Conservation (phyloP, 1,284 basidiomycete genomes). For the Cryptococcus sp. region DNA sequence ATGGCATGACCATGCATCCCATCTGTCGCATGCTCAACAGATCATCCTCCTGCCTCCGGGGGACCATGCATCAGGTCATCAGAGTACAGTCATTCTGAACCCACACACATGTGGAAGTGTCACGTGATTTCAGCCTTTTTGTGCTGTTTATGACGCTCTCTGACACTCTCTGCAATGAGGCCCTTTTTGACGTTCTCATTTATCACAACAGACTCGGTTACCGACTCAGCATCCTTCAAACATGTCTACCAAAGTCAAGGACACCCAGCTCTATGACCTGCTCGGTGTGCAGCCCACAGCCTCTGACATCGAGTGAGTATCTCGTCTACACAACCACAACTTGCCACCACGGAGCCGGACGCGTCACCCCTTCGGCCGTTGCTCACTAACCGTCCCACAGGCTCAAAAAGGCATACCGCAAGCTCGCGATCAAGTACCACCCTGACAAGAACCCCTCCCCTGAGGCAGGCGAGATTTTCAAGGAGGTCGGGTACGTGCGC, state of each 20-base stretch:
- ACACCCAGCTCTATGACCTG: slow-evolving; percentile 49
- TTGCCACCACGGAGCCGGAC: background rate
- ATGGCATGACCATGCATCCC: no score
- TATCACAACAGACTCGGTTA: background rate
- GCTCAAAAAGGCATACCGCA: slow-evolving; percentile 93
- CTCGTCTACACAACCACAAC: background rate
- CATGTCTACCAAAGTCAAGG: slow-evolving; percentile 33
- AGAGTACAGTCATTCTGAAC: no score
- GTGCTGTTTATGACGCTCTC: background rate
- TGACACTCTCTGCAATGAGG: background rate
- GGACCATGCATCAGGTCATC: no score
- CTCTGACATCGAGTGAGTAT: slow-evolving; percentile 45
- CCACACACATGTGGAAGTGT: no score
- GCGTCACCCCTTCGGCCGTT: background rate
- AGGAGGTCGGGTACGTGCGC: slow-evolving; percentile 74
- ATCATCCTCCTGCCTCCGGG: no score
- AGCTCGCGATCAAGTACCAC: slow-evolving; percentile 92
- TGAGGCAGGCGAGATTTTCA: slow-evolving; percentile 88
- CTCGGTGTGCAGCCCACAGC: slow-evolving; percentile 46
- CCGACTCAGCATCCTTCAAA: background rate
- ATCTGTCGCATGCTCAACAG: no score
- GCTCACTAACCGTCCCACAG: slow-evolving; percentile 19
- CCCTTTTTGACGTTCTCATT: background rate
- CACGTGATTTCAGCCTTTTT: no score
- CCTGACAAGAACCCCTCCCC: slow-evolving; percentile 87